phyloP scores from a whole-genome alignment of 192 early-diverging fungal genomes.

The Backusella macrospora region DNA sequence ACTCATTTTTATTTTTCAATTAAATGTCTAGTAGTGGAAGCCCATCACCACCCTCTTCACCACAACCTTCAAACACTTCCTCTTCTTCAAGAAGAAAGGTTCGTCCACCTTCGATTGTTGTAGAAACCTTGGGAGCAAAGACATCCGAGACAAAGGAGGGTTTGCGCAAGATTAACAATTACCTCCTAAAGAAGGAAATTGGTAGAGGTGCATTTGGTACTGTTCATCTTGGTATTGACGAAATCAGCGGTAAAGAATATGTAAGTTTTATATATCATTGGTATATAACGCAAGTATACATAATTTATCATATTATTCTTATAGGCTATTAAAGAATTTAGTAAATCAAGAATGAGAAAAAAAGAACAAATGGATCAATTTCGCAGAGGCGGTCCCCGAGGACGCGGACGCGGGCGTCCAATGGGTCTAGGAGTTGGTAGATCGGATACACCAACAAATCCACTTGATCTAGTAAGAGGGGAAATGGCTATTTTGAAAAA shows the following conservation, averaged over 20 bases:
- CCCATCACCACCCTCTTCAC: constrained; percentile 15
- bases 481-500: constrained; percentile 97
- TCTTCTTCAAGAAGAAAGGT: constrained; percentile 5
- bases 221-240: constrained; percentile 76
- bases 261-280: constrained; percentile 42
- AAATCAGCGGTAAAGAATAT: constrained; percentile 53
- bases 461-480: constrained; percentile 81
- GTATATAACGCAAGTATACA: background rate
- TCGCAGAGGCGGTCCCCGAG: constrained; percentile 46
- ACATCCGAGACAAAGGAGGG: constrained; percentile 74
- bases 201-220: constrained; percentile 91
- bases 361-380: constrained; percentile 61
- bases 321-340: constrained; percentile 93
- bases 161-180: constrained; percentile 79
- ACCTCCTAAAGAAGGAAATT: constrained; percentile 73
- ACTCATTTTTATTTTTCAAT: background rate
- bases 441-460: constrained; percentile 52
- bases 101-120: constrained; percentile 41
- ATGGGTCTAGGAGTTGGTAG: constrained; percentile 54
- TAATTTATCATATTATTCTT: background rate
- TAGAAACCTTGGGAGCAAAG: constrained; percentile 59
- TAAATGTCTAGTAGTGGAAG: background rate
- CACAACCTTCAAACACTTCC: background rate
- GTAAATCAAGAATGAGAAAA: constrained; percentile 81
- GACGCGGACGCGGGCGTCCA: constrained; percentile 54